Conservation (phyloP, 2,329 filamentous ascomycete genomes). For the Cercospora sojina region DNA sequence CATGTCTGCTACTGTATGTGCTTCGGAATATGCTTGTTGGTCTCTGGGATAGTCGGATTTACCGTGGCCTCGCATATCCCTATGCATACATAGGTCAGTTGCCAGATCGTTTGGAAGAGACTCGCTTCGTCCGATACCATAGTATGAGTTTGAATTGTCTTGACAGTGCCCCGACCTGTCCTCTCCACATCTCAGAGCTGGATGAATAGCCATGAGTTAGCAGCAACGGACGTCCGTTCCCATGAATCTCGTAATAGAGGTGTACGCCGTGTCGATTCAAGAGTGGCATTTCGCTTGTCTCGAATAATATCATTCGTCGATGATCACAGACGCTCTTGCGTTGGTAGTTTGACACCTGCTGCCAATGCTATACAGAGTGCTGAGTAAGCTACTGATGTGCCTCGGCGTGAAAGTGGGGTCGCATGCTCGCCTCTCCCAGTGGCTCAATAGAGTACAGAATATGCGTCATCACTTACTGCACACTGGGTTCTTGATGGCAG, state of each 20-base stretch:
- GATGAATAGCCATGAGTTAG: constrained; percentile 35
- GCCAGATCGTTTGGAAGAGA: neutral
- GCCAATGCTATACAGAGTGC: neutral
- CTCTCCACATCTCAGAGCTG: constrained; percentile 32
- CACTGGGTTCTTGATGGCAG: too few species aligned
- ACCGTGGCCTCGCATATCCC: constrained; percentile 35
- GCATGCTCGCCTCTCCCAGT: too few species aligned
- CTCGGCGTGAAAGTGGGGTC: too few species aligned
- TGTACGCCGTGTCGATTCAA: constrained; percentile 24
- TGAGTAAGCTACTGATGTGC: too few species aligned
- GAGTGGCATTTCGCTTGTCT: constrained; percentile 14
- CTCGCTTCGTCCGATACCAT: constrained; percentile 15
- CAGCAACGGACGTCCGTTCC: constrained; percentile 24
- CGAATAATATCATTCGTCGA: neutral
- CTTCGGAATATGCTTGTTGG: constrained; percentile 29
- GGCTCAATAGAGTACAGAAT: too few species aligned
- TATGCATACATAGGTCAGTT: too few species aligned
- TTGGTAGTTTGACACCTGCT: neutral
- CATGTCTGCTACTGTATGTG: constrained; percentile 33
- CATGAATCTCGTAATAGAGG: constrained; percentile 31
- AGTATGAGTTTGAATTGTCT: constrained; percentile 28
- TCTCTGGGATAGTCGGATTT: constrained; percentile 28
- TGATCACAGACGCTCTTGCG: neutral
- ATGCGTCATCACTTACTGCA: too few species aligned
- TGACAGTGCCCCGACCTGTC: constrained; percentile 27